Conservation (phyloP, 495 filamentous ascomycete genomes). For the Barbatosphaeria neglecta region DNA sequence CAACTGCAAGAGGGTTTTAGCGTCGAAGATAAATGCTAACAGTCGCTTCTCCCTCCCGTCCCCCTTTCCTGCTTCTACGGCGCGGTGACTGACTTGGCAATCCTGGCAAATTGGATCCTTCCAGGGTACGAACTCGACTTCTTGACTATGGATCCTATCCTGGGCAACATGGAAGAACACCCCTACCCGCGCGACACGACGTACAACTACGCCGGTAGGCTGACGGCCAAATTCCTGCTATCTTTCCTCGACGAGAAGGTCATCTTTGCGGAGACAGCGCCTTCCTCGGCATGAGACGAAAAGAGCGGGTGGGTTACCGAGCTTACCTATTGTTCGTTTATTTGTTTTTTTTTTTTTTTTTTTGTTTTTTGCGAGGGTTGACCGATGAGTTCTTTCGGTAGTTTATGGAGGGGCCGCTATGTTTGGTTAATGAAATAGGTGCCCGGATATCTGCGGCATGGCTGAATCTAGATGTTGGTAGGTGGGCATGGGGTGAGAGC, state of each 20-base stretch:
- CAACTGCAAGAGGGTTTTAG: slow-evolving; percentile 5
- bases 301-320: too few relatives aligned
- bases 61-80: too few relatives aligned
- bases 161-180: slow-evolving; percentile 29
- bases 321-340: too few relatives aligned
- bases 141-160: slow-evolving; percentile 30
- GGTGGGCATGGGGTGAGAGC: too few relatives aligned
- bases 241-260: slow-evolving; percentile 35
- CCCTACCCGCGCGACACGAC: slow-evolving; percentile 31
- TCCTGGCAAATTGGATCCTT: background rate
- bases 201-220: slow-evolving; percentile 35
- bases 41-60: too few relatives aligned
- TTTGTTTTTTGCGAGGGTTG: too few relatives aligned
- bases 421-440: too few relatives aligned
- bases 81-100: background rate
- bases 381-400: too few relatives aligned
- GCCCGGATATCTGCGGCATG: too few relatives aligned
- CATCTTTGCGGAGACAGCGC: slow-evolving; percentile 5
- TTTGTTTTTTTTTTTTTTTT: background rate
- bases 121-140: slow-evolving; percentile 36
- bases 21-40: too few relatives aligned
- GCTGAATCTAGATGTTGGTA: too few relatives aligned
- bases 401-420: too few relatives aligned
- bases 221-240: slow-evolving; percentile 36
- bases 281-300: background rate